Percentiles rank a stretch among this genome's conserved stretches.
Conservation (phyloP, 768 basidiomycete genomes). For the Suillus clintonianus region DNA sequence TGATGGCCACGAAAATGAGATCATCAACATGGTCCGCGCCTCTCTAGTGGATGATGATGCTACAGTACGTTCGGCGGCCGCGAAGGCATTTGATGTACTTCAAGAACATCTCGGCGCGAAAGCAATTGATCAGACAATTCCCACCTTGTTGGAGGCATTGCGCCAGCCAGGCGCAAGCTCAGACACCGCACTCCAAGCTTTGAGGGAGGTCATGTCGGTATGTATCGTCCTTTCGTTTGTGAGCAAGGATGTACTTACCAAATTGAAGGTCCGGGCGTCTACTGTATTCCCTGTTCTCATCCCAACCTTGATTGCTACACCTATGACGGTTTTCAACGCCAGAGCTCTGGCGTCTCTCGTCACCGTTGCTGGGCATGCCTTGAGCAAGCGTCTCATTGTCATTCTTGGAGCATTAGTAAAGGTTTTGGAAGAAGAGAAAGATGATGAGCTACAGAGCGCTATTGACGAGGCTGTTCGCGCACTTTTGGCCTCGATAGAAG, state of each 20-base stretch:
- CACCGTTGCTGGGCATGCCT: constrained; percentile 88
- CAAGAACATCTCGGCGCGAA: constrained; percentile 89
- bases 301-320: constrained; percentile 85
- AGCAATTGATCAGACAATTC: constrained; percentile 96
- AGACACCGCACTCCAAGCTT: constrained; percentile 92
- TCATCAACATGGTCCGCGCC: constrained; percentile 79
- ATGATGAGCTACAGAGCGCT: constrained; percentile 70
- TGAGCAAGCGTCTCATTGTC: constrained; percentile 79
- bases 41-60: constrained; percentile 89
- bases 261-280: constrained; percentile 77
- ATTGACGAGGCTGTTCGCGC: constrained; percentile 76
- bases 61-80: constrained; percentile 86
- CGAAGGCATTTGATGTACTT: constrained; percentile 85
- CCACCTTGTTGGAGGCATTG: constrained; percentile 90
- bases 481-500: constrained; percentile 75
- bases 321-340: constrained; percentile 95
- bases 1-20: constrained; percentile 86
- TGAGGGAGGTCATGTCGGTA: constrained; percentile 93
- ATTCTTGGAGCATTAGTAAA: constrained; percentile 82
- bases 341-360: constrained; percentile 89
- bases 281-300: constrained; percentile 98
- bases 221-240: constrained; percentile 27
- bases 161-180: constrained; percentile 91
- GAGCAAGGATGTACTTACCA: constrained; percentile 2
- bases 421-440: constrained; percentile 66